Conservation (phyloP, 139 green algal genomes). For the Volvox africanus region DNA sequence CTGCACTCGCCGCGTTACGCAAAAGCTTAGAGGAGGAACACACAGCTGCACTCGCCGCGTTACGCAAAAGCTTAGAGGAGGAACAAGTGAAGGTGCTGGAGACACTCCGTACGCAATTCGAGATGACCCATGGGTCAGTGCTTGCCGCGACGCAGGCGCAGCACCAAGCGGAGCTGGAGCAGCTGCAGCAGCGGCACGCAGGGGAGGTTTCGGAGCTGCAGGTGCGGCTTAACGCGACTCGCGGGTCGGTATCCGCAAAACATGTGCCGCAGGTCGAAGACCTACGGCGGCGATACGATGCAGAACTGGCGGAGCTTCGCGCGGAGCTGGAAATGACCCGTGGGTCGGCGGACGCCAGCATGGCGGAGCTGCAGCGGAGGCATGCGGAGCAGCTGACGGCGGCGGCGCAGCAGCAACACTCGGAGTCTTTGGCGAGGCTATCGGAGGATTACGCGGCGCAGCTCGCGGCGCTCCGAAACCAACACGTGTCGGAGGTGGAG, state of each 20-base stretch:
- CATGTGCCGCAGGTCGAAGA: not conserved
- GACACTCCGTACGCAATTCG: too few species aligned
- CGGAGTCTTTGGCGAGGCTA: constrained; percentile 27
- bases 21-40: not conserved
- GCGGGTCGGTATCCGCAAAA: not conserved
- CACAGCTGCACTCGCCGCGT: not conserved
- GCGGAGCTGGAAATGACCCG: constrained; percentile 11
- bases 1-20: not conserved
- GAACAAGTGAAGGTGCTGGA: not conserved
- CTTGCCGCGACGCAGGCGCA: not conserved
- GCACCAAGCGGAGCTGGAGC: not conserved
- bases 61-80: not conserved
- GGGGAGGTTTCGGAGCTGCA: not conserved
- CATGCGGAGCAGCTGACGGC: not conserved
- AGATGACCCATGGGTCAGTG: too few species aligned
- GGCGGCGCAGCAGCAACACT: constrained; percentile 24
- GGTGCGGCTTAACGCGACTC: not conserved
- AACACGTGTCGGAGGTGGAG: not conserved
- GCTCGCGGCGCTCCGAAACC: not conserved
- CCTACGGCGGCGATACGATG: not conserved
- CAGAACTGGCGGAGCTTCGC: not conserved
- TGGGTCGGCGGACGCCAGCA: constrained; percentile 45
- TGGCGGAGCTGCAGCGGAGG: not conserved
- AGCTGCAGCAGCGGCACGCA: not conserved
- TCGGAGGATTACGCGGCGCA: not conserved